Evolutionary conservation across 768 basidiomycete species (phyloP), one percentile per base, ranked within the genome.

Genomic region (Russula olivacea): DNA sequence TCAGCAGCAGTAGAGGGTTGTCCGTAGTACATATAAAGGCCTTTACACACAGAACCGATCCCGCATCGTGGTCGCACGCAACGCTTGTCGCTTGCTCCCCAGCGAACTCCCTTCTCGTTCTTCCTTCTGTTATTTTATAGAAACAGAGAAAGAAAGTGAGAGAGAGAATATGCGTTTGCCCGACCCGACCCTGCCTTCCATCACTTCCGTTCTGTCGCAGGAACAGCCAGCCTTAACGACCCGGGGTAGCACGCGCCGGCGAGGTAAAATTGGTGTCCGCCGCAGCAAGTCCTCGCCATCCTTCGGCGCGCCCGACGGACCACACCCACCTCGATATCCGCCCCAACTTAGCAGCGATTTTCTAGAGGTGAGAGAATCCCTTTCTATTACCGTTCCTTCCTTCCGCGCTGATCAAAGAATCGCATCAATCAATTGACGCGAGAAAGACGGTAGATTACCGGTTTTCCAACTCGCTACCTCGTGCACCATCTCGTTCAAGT

Each of bases 381-480:
- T 17, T 19, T 40, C 38, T 40, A 40, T 34, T 3, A 12, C 23
- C 36, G 2, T 32, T 43, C 30, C 49, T 57, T 21, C 17, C 21
- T 17, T 21, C 25, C n/a, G 12, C 36, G 25, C 19, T 47, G 60
- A 61, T 61, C 60, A 28, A 28, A 21, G 19, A 43, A 28, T 28
- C 12, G 32, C 40, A 51, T 36, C 40, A 5, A n/a, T 36, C 21
- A 54, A 21, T 52, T 59, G 28, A 38, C 61, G 51, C 57, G 36
- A 61, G 58, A 61, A 47, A 66, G 57, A 66, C 67, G 15, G 65
- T 66, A 54, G 67, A 68, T 59, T 63, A 60, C 51, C 65, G 61
- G 19, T 60, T 55, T 57, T 40, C 50, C 10, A 50, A 38, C 32
- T 11, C n/a, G 11, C 58, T 65, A 15, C 65, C 65, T 36, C 53